Percentiles rank a stretch among this genome's conserved stretches.
Conservation (phyloP, 495 filamentous ascomycete genomes). For the Neurospora intermedia region DNA sequence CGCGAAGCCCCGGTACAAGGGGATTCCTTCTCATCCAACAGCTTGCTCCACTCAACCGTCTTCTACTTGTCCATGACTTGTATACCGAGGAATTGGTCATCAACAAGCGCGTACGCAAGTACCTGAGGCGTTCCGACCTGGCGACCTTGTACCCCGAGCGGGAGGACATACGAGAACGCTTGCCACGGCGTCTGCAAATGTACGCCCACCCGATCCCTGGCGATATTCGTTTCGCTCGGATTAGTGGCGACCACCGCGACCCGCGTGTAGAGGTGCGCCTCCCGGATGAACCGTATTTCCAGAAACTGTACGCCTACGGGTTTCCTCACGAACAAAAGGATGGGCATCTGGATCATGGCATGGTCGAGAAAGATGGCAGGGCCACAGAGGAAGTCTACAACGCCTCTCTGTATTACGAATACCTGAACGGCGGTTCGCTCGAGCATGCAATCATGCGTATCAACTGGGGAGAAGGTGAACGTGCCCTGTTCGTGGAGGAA, state of each 20-base stretch:
- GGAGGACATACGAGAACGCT: not conserved
- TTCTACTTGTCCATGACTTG: slow-evolving; percentile 1
- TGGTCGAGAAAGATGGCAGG: not conserved
- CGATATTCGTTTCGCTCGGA: slow-evolving; percentile 4
- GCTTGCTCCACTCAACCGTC: not conserved
- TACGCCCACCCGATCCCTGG: not conserved
- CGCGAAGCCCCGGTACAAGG: not conserved
- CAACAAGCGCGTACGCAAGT: slow-evolving; percentile 2
- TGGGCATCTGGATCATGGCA: not conserved
- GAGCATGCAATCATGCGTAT: slow-evolving; percentile 1
- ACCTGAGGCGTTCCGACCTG: not conserved
- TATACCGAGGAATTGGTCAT: not conserved
- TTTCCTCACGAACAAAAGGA: not conserved
- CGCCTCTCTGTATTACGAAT: slow-evolving; percentile 6
- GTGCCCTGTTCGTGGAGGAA: not conserved
- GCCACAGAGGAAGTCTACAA: not conserved
- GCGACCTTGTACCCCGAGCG: not conserved
- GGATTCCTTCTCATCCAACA: slow-evolving; percentile 7
- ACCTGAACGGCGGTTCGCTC: slow-evolving; percentile 7
- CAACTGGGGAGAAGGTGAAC: not conserved
- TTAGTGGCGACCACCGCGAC: not conserved
- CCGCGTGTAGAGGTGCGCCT: not conserved
- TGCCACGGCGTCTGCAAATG: not conserved
- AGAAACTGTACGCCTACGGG: slow-evolving; percentile 1
- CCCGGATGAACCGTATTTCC: slow-evolving; percentile 4